Conservation (phyloP, 768 basidiomycete species). For the Lentinula lateritia region DNA sequence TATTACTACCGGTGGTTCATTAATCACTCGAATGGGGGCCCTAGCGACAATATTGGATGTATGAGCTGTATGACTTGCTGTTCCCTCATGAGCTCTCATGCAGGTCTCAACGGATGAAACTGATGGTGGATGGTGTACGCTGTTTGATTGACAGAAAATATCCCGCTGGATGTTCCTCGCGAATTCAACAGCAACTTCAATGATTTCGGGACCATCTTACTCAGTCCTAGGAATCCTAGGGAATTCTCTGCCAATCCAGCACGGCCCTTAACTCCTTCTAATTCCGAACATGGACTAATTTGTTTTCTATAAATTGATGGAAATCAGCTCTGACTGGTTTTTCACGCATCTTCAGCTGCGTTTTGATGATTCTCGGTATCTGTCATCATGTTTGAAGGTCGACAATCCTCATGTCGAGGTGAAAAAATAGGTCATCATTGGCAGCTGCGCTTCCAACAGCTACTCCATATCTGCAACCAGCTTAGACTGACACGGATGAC, state of each 20-base stretch:
- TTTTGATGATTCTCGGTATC: too few relatives aligned
- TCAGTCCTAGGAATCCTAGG: neutral
- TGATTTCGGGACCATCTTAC: neutral
- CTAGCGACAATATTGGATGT: neutral
- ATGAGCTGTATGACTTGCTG: too few relatives aligned
- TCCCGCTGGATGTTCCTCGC: neutral
- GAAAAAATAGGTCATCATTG: too few relatives aligned
- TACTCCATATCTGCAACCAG: too few relatives aligned
- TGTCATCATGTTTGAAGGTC: too few relatives aligned
- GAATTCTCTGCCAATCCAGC: neutral
- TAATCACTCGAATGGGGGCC: neutral
- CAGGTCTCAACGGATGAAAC: neutral
- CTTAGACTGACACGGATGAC: neutral
- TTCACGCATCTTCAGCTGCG: too few relatives aligned
- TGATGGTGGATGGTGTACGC: neutral
- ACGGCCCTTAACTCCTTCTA: neutral
- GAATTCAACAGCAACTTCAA: neutral
- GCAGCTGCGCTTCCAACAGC: too few relatives aligned
- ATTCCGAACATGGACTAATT: neutral
- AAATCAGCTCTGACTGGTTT: too few relatives aligned
- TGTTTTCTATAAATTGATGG: neutral
- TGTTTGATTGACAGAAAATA: constrained; percentile 7
- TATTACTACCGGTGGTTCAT: neutral
- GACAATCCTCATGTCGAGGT: too few relatives aligned
- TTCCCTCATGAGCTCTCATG: too few relatives aligned